phyloP scores from a whole-genome alignment of 2,329 filamentous ascomycete species.

The Cladosporium sp. region DNA sequence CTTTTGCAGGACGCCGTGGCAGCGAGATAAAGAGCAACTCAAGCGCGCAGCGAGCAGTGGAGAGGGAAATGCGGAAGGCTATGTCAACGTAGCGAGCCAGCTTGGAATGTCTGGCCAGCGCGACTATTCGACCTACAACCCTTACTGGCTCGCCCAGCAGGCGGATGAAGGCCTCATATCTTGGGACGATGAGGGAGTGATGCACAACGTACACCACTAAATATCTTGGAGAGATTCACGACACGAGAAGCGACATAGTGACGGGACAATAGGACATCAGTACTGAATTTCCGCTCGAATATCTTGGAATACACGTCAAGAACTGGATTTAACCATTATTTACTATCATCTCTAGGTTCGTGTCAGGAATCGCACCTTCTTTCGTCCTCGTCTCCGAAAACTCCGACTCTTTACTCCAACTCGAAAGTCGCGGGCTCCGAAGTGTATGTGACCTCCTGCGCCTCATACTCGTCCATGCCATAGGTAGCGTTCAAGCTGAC shows the following conservation, averaged over 20 bases:
- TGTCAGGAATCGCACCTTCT: too few relatives aligned
- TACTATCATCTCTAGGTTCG: too few relatives aligned
- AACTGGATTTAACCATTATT: too few relatives aligned
- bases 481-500: conserved; percentile 18
- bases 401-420: neutral
- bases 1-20: conserved; percentile 29
- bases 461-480: conserved; percentile 16
- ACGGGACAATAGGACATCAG: too few relatives aligned
- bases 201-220: conserved; percentile 6
- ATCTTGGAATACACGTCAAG: too few relatives aligned
- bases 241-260: too few relatives aligned
- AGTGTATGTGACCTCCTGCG: conserved; percentile 10
- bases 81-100: conserved; percentile 31
- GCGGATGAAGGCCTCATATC: conserved; percentile 10
- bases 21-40: conserved; percentile 19
- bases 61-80: conserved; percentile 26
- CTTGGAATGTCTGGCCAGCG: conserved; percentile 26
- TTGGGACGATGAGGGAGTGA: conserved; percentile 12
- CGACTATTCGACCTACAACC: conserved; percentile 30
- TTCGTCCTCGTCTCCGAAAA: too few relatives aligned
- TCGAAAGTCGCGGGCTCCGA: neutral
- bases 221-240: too few relatives aligned
- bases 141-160: conserved; percentile 22
- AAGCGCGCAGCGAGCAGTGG: conserved; percentile 23
- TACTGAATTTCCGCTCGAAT: too few relatives aligned